Evolutionary conservation across 2,329 filamentous ascomycete genomes (phyloP), one percentile per base, ranked within the genome.

Genomic region (Pyricularia sp.): DNA sequence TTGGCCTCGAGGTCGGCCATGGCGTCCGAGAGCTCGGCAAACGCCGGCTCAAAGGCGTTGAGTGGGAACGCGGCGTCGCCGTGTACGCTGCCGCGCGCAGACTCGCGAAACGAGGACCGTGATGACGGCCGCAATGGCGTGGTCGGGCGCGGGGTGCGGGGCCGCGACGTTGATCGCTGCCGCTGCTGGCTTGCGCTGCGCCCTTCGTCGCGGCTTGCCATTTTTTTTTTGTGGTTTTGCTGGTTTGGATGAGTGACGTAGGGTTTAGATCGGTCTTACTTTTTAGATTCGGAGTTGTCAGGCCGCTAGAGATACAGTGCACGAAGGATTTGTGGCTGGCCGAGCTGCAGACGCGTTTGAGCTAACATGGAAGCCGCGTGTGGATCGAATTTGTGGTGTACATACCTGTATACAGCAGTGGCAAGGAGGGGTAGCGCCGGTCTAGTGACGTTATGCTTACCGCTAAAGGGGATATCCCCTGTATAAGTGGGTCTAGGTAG

Each of bases 1-100:
- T 99, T 97, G 67, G 92, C 91, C 79, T 99, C 94, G 10, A 99
- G 84, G 71, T 97, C 94, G 28, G 92, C 91, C 85, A 97, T 93
- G 66, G 90, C 89, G 75, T 99, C 94, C 10, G 91, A 89, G 1
- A 99, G 82, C 77, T 99, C 94, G 16, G 91, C 91, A 75, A 99
- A 97, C 16, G 90, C 88, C 0, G 92, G 91, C 73, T 97, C 93
- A 66, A 97, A 87, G 2, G 83, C 78, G 70, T 93, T 91, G 67
- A 97, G 85, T 0, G 92, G 91, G 66, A 88, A 86, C 4, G 83
- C 30, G 4, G 81, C 78, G 60, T 83, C 81, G 44, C 81, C 78
- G 69, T 83, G 72, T 73, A 78, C 76, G 68, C 78, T 78, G 64
- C 82, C 83, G 63, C 84, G 83, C 65, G 86, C 85, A 61, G 88